Percentiles rank a stretch among this genome's conserved stretches.
These are phyloP conservation scores for Paramecium octaurelia DNA, from an alignment of 73 alveolate genomes.

Conservation along the genomic window DNA sequence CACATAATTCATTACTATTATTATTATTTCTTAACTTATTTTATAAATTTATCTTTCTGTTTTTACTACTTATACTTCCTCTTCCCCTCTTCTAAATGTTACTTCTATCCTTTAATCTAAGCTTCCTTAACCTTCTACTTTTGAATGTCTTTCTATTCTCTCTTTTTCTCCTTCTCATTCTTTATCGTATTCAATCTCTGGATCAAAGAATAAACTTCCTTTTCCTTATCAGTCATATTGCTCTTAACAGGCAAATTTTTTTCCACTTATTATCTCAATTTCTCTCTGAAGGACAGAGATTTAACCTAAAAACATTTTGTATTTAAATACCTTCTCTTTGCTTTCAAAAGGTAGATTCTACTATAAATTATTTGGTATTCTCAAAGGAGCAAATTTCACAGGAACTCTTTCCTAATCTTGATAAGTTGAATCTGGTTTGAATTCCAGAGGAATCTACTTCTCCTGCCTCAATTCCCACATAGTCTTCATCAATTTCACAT, in stretches of 20 bases:
- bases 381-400: conserved; percentile 86
- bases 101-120: conserved; percentile 45
- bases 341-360: conserved; percentile 91
- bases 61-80: conserved; percentile 50
- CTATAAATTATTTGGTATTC: conserved; percentile 86
- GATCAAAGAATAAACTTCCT: conserved; percentile 38
- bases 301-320: not conserved
- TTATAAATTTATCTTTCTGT: conserved; percentile 47
- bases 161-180: conserved; percentile 52
- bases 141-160: conserved; percentile 7
- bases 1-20: not conserved
- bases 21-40: not conserved
- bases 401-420: conserved; percentile 87
- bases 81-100: conserved; percentile 48
- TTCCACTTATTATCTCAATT: conserved; percentile 3
- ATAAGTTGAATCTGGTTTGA: conserved; percentile 89
- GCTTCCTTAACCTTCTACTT: conserved; percentile 49
- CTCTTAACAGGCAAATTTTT: conserved; percentile 30
- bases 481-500: conserved; percentile 84
- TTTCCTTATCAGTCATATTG: conserved; percentile 50
- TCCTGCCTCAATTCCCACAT: conserved; percentile 92
- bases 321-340: conserved; percentile 75
- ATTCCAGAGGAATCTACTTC: conserved; percentile 74
- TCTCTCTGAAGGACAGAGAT: conserved; percentile 29
- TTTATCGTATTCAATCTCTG: conserved; percentile 56